phyloP scores from a whole-genome alignment of 176 grass and related monocot genomes.

The Paspalum notatum region DNA sequence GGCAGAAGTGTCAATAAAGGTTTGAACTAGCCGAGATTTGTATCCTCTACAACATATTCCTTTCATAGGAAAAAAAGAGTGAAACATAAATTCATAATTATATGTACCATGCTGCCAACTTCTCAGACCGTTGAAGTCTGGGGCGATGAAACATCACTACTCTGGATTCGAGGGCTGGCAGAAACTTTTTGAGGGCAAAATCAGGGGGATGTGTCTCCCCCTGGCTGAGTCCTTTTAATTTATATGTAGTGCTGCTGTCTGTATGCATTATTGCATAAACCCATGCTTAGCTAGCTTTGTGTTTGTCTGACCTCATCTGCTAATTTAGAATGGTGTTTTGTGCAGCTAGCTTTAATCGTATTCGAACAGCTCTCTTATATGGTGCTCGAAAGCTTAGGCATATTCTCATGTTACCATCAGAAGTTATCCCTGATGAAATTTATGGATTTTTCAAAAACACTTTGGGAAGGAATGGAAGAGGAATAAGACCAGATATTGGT shows the following conservation, averaged over 20 bases:
- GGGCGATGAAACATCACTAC: too few species aligned
- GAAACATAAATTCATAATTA: neutral
- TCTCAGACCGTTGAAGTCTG: too few species aligned
- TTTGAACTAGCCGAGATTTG: conserved; percentile 38
- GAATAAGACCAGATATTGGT: conserved; percentile 49
- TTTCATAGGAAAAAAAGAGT: neutral
- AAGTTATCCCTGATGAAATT: conserved; percentile 56
- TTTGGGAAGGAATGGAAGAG: conserved; percentile 50
- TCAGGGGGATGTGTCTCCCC: too few species aligned
- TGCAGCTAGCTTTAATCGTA: conserved; percentile 81
- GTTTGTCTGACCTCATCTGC: conserved; percentile 9
- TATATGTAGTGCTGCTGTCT: conserved; percentile 17
- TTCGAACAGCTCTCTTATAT: conserved; percentile 71
- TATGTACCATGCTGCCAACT: too few species aligned
- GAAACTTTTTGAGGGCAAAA: too few species aligned
- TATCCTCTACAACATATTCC: neutral
- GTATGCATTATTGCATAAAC: neutral
- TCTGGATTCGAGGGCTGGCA: too few species aligned
- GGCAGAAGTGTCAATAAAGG: conserved; percentile 90
- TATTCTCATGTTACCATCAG: conserved; percentile 56
- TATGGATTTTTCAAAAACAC: conserved; percentile 70
- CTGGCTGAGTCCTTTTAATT: neutral
- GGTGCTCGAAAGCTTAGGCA: conserved; percentile 76
- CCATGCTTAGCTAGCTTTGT: neutral
- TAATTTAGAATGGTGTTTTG: conserved; percentile 34